Evolutionary conservation across 2,329 filamentous ascomycete genomes (phyloP).

Genomic region (Colletotrichum acutatum): DNA sequence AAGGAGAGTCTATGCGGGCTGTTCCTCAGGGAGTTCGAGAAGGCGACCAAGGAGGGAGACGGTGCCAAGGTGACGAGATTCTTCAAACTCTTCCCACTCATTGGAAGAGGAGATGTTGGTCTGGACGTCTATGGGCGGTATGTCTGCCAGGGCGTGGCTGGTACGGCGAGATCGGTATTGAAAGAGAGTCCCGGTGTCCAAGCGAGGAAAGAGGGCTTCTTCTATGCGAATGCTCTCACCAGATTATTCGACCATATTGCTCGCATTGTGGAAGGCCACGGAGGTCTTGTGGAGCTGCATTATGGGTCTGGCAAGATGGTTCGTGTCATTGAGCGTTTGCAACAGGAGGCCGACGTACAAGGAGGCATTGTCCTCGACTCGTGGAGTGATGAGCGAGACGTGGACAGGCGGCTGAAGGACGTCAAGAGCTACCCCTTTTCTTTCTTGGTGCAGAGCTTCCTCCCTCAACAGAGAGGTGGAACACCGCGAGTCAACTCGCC

Average conservation of each 20-base stretch:
- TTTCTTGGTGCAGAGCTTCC: slow-evolving; percentile 94
- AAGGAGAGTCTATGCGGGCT: slow-evolving; percentile 90
- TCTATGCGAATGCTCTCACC: slow-evolving; percentile 91
- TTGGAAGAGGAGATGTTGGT: slow-evolving; percentile 88
- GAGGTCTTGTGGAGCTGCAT: slow-evolving; percentile 89
- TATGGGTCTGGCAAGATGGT: slow-evolving; percentile 95
- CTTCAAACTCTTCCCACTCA: slow-evolving; percentile 97
- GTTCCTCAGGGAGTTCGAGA: slow-evolving; percentile 95
- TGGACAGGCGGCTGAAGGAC: slow-evolving; percentile 90
- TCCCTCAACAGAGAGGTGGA: slow-evolving; percentile 74
- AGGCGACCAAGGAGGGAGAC: slow-evolving; percentile 87
- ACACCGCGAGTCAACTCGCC: slow-evolving; percentile 82
- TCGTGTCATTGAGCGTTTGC: slow-evolving; percentile 89
- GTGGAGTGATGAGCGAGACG: slow-evolving; percentile 88
- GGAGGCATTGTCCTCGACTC: slow-evolving; percentile 96
- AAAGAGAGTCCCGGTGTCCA: slow-evolving; percentile 64
- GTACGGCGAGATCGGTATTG: slow-evolving; percentile 82
- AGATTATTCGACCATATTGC: slow-evolving; percentile 98
- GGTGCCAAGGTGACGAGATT: slow-evolving; percentile 92
- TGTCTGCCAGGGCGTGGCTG: slow-evolving; percentile 93
- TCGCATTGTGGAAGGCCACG: slow-evolving; percentile 93
- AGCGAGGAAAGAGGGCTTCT: slow-evolving; percentile 80
- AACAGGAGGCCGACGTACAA: slow-evolving; percentile 95
- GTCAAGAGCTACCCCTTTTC: slow-evolving; percentile 98
- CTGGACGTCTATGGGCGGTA: slow-evolving; percentile 96